Percentiles rank a stretch among this genome's conserved stretches.
These are phyloP conservation scores for Thielaviopsis musarum DNA, from an alignment of 2,329 filamentous ascomycete genomes.

Conservation along the genomic window DNA sequence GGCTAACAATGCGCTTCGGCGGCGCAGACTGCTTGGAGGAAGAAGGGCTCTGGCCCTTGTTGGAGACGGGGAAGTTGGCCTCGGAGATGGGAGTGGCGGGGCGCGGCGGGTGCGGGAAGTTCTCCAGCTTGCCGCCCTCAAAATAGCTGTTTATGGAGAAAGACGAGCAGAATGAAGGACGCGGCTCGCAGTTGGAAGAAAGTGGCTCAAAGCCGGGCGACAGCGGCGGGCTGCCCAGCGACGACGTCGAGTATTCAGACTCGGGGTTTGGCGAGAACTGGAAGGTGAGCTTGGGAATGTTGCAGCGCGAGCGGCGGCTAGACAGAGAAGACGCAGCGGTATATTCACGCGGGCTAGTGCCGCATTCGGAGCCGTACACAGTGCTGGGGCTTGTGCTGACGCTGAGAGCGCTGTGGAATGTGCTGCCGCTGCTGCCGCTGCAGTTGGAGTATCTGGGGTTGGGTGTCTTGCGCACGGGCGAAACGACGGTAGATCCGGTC, in stretches of 20 bases:
- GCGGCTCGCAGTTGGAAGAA: conserved; percentile 3
- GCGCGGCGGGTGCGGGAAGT: conserved; percentile 8
- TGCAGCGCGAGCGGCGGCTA: conserved; percentile 3
- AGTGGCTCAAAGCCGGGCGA: neutral
- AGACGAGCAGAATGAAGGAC: conserved; percentile 11
- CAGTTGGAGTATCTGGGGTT: conserved; percentile 9
- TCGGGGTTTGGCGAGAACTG: conserved; percentile 6
- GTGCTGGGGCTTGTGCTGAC: conserved; percentile 8
- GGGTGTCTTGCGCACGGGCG: conserved; percentile 7
- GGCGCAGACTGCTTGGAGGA: neutral
- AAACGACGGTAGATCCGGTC: conserved; percentile 9
- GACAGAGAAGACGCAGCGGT: conserved; percentile 4
- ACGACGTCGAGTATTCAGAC: neutral
- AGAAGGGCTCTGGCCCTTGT: neutral
- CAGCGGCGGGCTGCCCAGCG: neutral
- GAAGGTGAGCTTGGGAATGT: conserved; percentile 8
- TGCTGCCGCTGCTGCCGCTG: conserved; percentile 7
- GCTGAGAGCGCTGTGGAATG: conserved; percentile 7
- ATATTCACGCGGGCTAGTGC: neutral
- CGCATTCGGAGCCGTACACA: conserved; percentile 4
- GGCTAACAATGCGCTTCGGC: conserved; percentile 3
- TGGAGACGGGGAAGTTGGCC: neutral
- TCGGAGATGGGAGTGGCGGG: conserved; percentile 2
- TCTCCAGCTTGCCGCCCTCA: conserved; percentile 11
- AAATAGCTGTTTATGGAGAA: conserved; percentile 11